Base-by-base conservation (phyloP, 257 asterid genomes). In the Capsicum pubescens region DNA sequence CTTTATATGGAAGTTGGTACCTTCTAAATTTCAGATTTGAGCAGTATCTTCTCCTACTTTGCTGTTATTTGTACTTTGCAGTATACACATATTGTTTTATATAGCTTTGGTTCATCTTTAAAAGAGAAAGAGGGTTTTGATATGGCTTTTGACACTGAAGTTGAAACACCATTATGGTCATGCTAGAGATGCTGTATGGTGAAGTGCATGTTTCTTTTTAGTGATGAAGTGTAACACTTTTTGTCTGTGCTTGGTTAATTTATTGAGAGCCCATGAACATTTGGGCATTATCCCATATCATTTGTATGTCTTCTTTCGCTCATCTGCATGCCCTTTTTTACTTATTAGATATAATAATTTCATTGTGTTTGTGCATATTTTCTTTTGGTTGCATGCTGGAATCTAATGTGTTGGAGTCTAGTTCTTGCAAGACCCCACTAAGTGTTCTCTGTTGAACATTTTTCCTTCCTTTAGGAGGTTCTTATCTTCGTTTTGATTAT, bases 1-100 rank as follows among this genome's bases (percentile, higher is more conserved):
- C 87, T 96, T 79, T 93, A 93, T 87, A 90, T 96, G 97, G 99
- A 96, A 89, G 99, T 96, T 86, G 89, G 97, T 91, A 89, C 89
- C 71, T 32, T 50, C 44, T 74, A 13, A 74, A 74, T 74, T 71
- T 74, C 60, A 50, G 61, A 48, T 74, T 74, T 74, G 80, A 74
- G 61, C 17, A 74, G 44, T 21, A 74, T 74, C 42, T 74, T 56
- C 66, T 77, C 26, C 9, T 54, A 17, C 78, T 69, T 8, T 77
- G 3, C 8, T 54, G 52, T 77, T 32, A 55, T 39, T 39, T 39
- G 44, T 4, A 39, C 44, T 77, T 77, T 77, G 16, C 66, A 14
- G 50, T 74, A 74, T 74, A 50, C 13, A 26, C 64, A 8, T 2
- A 26, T 77, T 6, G 54, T 76, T 76, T 77, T 77, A 2, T 55